Base-by-base conservation (phyloP, 805 yeast genomes). In the Yamadazyma kitorensis region DNA sequence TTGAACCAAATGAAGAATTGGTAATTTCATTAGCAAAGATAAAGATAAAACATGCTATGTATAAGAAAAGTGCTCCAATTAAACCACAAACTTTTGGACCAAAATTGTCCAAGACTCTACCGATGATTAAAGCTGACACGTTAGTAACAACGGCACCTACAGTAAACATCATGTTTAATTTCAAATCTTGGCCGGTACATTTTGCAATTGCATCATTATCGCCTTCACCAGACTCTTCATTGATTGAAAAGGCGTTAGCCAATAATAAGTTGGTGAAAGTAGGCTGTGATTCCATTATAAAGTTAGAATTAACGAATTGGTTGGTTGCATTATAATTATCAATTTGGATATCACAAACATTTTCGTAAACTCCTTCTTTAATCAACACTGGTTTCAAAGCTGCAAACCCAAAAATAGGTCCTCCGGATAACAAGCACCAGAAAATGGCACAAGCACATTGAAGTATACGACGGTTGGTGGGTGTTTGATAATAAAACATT, bases 381-480 rank as follows among this genome's bases (percentile, higher is more conserved):
- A 75, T 65, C 25, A 75, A 55, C 4, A 72, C 59, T 7, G 80
- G 80, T 42, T 75, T 75, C 47, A 75, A 57, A 11, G 80, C 80
- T 5, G 80, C 80, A 57, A 75, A 75, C 5, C 80, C 80, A 50
- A 75, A 75, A 22, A 74, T 71, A 3, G 79, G 78, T 4, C 80
- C 80, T 3, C 77, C 80, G 4, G 78, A 71, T 17, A 75, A 52
- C 6, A 75, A 54, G 46, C 79, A 74, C 80, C 80, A 75, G 12
- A 61, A 39, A 14, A 74, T 72, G 14, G 80, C 78, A 56, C 77
- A 68, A 11, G 48, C 52, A 27, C 72, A 67, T 51, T 74, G 80
- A 14, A 50, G 22, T 7, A 67, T 23, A 6, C 55, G 33, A 17
- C 35, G 33, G 9, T 28, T 39, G 5, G 37, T 18, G 4, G 43